These are phyloP conservation scores for Sergeia podlipaevii DNA, from an alignment of 208 protist genomes.

Conservation along the genomic window DNA sequence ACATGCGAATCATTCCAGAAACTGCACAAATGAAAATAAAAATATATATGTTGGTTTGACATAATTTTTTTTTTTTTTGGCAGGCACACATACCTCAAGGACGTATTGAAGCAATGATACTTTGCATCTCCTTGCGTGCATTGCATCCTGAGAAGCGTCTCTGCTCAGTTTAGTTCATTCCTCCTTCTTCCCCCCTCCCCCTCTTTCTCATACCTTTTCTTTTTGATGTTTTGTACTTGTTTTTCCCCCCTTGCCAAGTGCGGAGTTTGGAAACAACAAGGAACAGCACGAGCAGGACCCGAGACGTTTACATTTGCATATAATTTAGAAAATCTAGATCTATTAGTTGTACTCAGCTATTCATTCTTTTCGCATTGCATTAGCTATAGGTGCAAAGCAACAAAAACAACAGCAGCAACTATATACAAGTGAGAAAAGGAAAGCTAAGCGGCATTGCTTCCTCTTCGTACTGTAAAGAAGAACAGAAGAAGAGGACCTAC, in stretches of 20 bases:
- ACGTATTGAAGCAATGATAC: too few relatives aligned
- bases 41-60: slow-evolving; percentile 10
- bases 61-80: slow-evolving; percentile 9
- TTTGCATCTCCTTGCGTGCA: neutral
- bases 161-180: slow-evolving; percentile 11
- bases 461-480: too few relatives aligned
- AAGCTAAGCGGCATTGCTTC: too few relatives aligned
- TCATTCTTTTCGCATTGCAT: neutral
- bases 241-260: slow-evolving; percentile 12
- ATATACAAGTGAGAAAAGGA: too few relatives aligned
- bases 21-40: neutral
- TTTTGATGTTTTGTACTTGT: slow-evolving; percentile 4
- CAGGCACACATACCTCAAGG: too few relatives aligned
- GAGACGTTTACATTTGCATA: slow-evolving; percentile 10
- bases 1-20: neutral
- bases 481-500: too few relatives aligned
- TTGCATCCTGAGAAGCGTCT: slow-evolving; percentile 7
- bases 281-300: too few relatives aligned
- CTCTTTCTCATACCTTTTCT: slow-evolving; percentile 5
- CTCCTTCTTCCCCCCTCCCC: neutral
- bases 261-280: too few relatives aligned
- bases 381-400: neutral
- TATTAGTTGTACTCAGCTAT: slow-evolving; percentile 9
- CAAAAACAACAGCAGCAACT: too few relatives aligned
- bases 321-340: slow-evolving; percentile 7